A percentile compares a stretch with the other conserved stretches of the same genome.
Evolutionary conservation across 176 grass and related monocot genomes (phyloP).

Genomic region (Cenchrus americanus): DNA sequence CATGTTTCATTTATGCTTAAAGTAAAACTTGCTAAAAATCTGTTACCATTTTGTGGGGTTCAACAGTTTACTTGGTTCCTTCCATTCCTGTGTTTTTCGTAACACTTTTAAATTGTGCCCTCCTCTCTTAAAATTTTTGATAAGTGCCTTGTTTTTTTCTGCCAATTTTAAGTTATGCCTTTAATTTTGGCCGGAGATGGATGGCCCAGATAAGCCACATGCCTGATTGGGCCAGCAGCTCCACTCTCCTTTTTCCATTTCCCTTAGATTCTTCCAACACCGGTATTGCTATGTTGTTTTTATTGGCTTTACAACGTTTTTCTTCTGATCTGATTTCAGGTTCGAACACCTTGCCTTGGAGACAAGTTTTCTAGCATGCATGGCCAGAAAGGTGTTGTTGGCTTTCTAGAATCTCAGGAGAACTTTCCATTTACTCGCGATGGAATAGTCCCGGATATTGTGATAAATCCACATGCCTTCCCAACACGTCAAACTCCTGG

Average conservation of each 20-base stretch:
- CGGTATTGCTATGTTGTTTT: background rate
- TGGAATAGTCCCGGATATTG: slow-evolving; percentile 95
- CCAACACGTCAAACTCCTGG: slow-evolving; percentile 97
- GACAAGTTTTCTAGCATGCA: slow-evolving; percentile 99
- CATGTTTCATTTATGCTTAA: background rate
- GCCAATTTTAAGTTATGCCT: background rate
- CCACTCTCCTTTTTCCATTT: background rate
- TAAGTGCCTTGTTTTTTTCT: background rate
- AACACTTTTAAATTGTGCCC: background rate
- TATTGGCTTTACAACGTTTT: slow-evolving; percentile 27
- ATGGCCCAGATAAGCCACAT: background rate
- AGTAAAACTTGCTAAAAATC: background rate
- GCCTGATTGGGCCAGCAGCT: background rate
- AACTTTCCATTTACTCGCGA: slow-evolving; percentile 86
- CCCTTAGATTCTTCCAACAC: background rate
- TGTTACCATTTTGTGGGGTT: background rate
- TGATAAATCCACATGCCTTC: slow-evolving; percentile 98
- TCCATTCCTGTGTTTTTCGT: background rate
- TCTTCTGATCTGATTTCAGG: slow-evolving; percentile 55
- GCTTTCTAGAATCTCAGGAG: slow-evolving; percentile 91
- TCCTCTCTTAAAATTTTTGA: background rate
- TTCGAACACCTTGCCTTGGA: slow-evolving; percentile 80
- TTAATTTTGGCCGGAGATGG: background rate
- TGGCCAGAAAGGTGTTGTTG: slow-evolving; percentile 94
- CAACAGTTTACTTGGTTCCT: background rate